Percentiles rank a stretch among this genome's conserved stretches.
These are phyloP conservation scores for Aureobasidium sp. DNA, from an alignment of 2,329 filamentous ascomycete genomes.

Conservation along the genomic window DNA sequence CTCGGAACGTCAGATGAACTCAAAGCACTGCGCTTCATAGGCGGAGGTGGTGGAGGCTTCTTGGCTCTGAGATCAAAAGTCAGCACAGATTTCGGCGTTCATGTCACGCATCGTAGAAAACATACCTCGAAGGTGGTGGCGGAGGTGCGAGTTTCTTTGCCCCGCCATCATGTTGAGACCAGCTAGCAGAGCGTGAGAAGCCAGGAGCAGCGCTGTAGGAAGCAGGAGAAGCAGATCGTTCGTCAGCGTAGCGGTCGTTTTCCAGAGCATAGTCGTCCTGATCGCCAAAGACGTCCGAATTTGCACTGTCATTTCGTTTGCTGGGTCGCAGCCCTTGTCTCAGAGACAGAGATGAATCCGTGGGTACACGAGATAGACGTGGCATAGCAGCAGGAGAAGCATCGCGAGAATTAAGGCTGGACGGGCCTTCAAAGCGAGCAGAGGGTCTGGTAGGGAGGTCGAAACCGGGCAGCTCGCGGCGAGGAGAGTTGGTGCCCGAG, in stretches of 20 bases:
- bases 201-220: conserved; percentile 37
- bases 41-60: conserved; percentile 59
- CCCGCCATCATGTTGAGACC: conserved; percentile 32
- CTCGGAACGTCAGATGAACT: conserved; percentile 33
- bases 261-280: conserved; percentile 45
- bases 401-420: conserved; percentile 37
- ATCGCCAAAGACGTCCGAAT: conserved; percentile 44
- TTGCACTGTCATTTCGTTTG: conserved; percentile 28
- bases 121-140: conserved; percentile 51
- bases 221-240: conserved; percentile 49
- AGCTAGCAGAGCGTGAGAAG: conserved; percentile 46
- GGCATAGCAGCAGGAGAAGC: conserved; percentile 41
- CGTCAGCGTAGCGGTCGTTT: conserved; percentile 40
- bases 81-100: not conserved
- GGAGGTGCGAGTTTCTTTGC: conserved; percentile 46
- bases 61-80: conserved; percentile 45
- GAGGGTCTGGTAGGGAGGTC: conserved; percentile 44
- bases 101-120: not conserved
- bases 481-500: conserved; percentile 35
- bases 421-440: conserved; percentile 53
- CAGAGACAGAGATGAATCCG: conserved; percentile 47
- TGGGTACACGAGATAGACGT: conserved; percentile 47
- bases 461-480: conserved; percentile 36
- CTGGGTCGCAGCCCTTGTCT: conserved; percentile 40
- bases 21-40: conserved; percentile 53